Conservation (phyloP, 306 rosid species). For the Prunus campanulata region DNA sequence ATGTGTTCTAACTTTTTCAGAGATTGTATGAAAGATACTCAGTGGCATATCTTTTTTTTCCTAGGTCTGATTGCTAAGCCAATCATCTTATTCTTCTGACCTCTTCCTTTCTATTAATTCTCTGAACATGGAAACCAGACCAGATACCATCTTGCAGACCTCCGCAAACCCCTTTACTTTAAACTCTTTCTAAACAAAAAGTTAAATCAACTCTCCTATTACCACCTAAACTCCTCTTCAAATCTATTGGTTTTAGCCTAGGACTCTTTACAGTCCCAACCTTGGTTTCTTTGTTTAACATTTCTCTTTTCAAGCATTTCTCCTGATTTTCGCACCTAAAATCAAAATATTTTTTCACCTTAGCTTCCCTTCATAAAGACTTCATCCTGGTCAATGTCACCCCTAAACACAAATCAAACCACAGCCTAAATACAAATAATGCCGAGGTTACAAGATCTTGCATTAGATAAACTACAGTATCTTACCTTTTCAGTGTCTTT, state of each 20-base stretch:
- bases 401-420: neutral
- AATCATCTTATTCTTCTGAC: neutral
- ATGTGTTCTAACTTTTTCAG: neutral
- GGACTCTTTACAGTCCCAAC: neutral
- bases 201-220: neutral
- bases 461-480: neutral
- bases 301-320: neutral
- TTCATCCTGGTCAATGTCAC: neutral
- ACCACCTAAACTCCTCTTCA: neutral
- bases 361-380: neutral
- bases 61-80: neutral
- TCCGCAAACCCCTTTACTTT: neutral
- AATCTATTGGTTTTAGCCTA: neutral
- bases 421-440: neutral
- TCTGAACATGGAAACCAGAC: neutral
- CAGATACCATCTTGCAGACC: neutral
- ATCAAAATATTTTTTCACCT: neutral
- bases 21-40: neutral
- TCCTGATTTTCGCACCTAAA: neutral
- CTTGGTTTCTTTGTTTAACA: neutral
- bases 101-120: neutral
- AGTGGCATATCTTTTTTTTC: neutral
- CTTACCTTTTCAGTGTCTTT: conserved; percentile 78
- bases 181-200: neutral
- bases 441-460: neutral